Conservation (phyloP, 495 filamentous ascomycete genomes). For the Podospora appendiculata region DNA sequence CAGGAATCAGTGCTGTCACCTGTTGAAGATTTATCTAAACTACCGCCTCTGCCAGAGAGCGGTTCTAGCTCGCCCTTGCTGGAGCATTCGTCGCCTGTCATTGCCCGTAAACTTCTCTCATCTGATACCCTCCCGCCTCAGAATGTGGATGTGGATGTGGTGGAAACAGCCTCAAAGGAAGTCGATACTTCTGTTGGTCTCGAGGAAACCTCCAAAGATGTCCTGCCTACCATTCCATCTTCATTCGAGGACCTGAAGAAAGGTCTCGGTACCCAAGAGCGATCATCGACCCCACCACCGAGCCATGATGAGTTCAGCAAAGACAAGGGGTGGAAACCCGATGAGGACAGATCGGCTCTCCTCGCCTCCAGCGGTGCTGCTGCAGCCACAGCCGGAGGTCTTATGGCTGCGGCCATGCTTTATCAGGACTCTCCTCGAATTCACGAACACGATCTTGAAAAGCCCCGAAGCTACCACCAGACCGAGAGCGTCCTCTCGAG, state of each 20-base stretch:
- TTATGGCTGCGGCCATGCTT: constrained; percentile 18
- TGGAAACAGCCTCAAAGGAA: too few relatives aligned
- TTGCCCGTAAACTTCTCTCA: not conserved
- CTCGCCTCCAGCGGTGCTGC: constrained; percentile 4
- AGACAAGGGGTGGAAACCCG: not conserved
- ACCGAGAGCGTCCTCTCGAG: constrained; percentile 15
- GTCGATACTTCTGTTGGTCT: too few relatives aligned
- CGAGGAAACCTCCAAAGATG: not conserved
- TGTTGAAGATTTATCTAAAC: not conserved
- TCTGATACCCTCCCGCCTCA: too few relatives aligned
- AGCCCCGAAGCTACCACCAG: constrained; percentile 7
- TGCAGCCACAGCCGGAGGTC: constrained; percentile 7
- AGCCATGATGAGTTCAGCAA: not conserved
- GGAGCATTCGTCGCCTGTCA: not conserved
- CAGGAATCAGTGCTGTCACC: not conserved
- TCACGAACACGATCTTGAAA: constrained; percentile 4
- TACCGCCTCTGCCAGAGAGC: constrained; percentile 12
- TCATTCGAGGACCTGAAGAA: too few relatives aligned
- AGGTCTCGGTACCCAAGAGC: too few relatives aligned
- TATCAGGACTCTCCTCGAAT: constrained; percentile 7
- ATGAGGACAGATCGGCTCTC: constrained; percentile 1
- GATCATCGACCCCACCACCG: not conserved
- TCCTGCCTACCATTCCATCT: not conserved
- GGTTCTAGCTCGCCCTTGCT: constrained; percentile 2
- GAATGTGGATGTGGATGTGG: too few relatives aligned